Base-by-base conservation (phyloP, 2,329 filamentous ascomycete genomes). In the Didymella lethalis region DNA sequence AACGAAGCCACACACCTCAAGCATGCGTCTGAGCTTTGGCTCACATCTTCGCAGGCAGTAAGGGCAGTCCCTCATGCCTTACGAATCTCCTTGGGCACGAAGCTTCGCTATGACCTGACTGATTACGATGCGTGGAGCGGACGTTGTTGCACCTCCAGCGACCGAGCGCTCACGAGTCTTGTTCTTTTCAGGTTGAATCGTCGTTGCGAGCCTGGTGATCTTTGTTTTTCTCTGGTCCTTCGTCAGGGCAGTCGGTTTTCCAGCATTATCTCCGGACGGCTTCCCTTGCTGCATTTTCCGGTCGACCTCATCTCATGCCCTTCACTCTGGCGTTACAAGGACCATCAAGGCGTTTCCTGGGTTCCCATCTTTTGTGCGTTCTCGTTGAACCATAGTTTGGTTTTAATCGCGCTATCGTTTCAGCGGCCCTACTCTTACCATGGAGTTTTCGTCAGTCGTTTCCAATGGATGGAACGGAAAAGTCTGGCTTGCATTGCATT, bases 1-100 rank as follows among this genome's bases (percentile, higher is more conserved):
- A 82, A 59, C 69, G 66, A 26, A 74, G 77, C 49, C 79, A 81
- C 48, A 76, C 80, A 3, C 79, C 79, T n/a, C 79, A 81, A 58
- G 72, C 74, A 46, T 76, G 75, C 54, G 74, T 77, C 18, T 77
- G 68, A 66, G 44, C 48, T 38, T 34, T 53, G 34, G 43, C 50
- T 59, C 53, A 61, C 62, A 52, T 62, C 31, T 52, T 44, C 48
- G 5, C 43, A 58, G 58, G 46, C 53, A 31, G 49, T 26, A 45
- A 29, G 48, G 48, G 7, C 23, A 53, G 45, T n/a, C 54, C 45
- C 54, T 43, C 48, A 48, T 55, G 66, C 65, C 48, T 71, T 59
- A 76, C 73, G 72, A 77, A 70, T 77, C 66, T 75, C 62, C 64
- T 73, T 74, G 67, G 67, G 69, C 67, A 76, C 67, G 71, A 76